Evolutionary conservation across 2,329 filamentous ascomycete genomes (phyloP), one percentile per base, ranked within the genome.

Genomic region (Fusarium sp.): DNA sequence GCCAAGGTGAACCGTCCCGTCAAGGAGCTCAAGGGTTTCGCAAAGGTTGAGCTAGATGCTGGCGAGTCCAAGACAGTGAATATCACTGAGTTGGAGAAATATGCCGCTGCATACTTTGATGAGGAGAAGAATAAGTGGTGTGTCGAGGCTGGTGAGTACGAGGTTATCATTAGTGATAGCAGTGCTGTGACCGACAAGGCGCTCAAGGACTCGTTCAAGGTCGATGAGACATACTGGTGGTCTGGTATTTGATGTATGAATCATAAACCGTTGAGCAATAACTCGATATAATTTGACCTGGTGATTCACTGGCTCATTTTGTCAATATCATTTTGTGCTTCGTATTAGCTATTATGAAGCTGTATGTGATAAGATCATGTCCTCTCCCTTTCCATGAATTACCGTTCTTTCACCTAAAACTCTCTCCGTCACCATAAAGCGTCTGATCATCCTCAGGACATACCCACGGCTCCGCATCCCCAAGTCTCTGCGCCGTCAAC

Each of bases 101-200:
- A 93, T 62, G 90, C 89, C 0, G 88, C 90, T 0, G 89, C 89
- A 61, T 94, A 91, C 82, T 94, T 90, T 86, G 91, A 94, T 74
- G 92, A 94, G 83, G 87, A 88, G 70, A 84, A 89, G 18, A 85
- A 88, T 63, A 84, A 89, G 76, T 95, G 92, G 92, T 87, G 89
- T 26, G 88, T 87, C 4, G 91, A 93, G 82, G 86, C 87, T 78
- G 93, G 92, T 36, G 84, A 84, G 54, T 94, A 94, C 79, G 87
- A 87, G 64, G 85, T 94, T 22, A 81, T 90, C 61, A 88, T 93
- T 6, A 87, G 86, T 14, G 84, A 87, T 55, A 92, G 89, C 67
- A 93, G 87, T 73, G 83, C 75, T 9, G 80, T 89, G 41, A 85
- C 83, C 9, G 82, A 83, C 5, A 86, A 85, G 69, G 83, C 85